Conservation (phyloP, 208 protist genomes). For the Spongospora subterranea region DNA sequence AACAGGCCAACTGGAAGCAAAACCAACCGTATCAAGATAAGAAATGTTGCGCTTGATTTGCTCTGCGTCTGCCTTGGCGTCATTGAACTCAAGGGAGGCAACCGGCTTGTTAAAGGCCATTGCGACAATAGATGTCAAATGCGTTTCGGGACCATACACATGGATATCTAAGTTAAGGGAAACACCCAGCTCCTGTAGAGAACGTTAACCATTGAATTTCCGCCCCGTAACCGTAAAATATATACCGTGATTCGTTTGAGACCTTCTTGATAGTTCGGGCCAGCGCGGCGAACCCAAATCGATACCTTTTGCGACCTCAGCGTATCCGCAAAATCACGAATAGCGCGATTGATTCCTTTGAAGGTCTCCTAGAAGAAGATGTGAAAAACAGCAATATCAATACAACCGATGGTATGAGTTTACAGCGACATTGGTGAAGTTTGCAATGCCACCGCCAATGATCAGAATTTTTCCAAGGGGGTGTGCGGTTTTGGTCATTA, state of each 20-base stretch:
- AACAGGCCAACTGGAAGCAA: background rate
- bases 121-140: constrained; percentile 81
- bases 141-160: constrained; percentile 83
- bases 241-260: constrained; percentile 74
- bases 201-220: background rate
- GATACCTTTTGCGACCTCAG: constrained; percentile 70
- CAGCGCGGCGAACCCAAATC: constrained; percentile 81
- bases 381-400: background rate
- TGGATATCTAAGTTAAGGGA: constrained; percentile 71
- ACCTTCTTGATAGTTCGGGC: constrained; percentile 84
- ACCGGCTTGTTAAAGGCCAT: constrained; percentile 71
- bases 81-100: constrained; percentile 22
- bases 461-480: constrained; percentile 65
- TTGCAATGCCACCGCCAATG: constrained; percentile 77
- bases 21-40: constrained; percentile 17
- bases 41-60: background rate
- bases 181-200: constrained; percentile 55
- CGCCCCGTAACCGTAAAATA: background rate
- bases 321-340: constrained; percentile 69
- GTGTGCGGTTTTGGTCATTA: constrained; percentile 75
- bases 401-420: background rate
- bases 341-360: constrained; percentile 81
- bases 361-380: constrained; percentile 73
- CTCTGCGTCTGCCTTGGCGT: background rate
- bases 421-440: constrained; percentile 84